Evolutionary conservation across 1,139 yeast species (phyloP), one percentile per base, ranked within the genome.

Genomic region (Pichia sp.): DNA sequence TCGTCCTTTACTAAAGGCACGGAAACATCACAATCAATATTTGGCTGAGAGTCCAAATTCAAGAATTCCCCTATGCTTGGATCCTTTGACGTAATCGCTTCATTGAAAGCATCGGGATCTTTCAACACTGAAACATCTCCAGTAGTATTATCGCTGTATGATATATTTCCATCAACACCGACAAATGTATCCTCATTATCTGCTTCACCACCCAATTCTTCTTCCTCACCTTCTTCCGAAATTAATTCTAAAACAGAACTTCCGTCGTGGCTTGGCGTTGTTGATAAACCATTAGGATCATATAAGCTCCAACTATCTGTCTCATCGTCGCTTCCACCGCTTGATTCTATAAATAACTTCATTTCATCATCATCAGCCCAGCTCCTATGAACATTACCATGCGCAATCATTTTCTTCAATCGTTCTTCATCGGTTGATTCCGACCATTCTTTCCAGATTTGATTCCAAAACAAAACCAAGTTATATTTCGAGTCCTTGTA

Each of bases 381-480:
- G 29, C 50, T 45, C 37, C 49, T 39, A 33, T 48, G 46, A 3
- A 41, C 39, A 3, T 48, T 46, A 3, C 40, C 40, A 4, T 42
- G 43, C 7, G 45, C 45, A 5, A 51, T 26, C 49, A 51, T 48
- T 40, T 48, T 46, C 29, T 41, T 44, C 6, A 36, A 40, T 33
- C 50, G 48, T 40, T 56, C 56, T 7, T 45, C 44, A 7, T 43
- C 49, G 27, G 48, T 42, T 28, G 54, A 27, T 3, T 47, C 39
- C 2, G 39, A 28, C 59, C 61, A 60, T 36, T 51, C 49, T 11
- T 53, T 38, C 38, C 50, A 41, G 3, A 58, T 56, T 8, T 53
- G 45, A 7, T 53, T 47, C 61, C 61, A 59, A 45, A 55, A 60
- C 29, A 52, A 35, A 2, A 43, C 43, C 31, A 60, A 46, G 26